These are phyloP conservation scores for Boletus rubescentipes DNA, from an alignment of 768 basidiomycete species.

Conservation along the genomic window DNA sequence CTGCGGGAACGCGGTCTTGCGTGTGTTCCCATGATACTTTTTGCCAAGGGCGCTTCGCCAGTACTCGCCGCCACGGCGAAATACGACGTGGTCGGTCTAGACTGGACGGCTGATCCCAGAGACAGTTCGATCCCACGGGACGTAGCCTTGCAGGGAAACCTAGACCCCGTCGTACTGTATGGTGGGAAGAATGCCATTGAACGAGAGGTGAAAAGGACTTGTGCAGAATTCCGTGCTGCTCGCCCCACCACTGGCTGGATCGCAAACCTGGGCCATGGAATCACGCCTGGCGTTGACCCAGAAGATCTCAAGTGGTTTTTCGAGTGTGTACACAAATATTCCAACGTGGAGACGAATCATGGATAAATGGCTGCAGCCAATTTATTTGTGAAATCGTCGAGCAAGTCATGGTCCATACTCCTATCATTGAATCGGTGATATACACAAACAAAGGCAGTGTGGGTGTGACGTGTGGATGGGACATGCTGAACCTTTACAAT, in stretches of 20 bases:
- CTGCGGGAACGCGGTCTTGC: conserved; percentile 56
- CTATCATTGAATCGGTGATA: conserved; percentile 13
- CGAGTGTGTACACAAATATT: conserved; percentile 85
- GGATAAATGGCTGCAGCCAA: not conserved
- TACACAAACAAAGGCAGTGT: conserved; percentile 22
- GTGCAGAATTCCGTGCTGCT: conserved; percentile 61
- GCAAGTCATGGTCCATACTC: conserved; percentile 6
- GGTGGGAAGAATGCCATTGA: conserved; percentile 88
- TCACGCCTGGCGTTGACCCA: conserved; percentile 93
- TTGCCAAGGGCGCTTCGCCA: conserved; percentile 91
- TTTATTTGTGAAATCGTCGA: not conserved
- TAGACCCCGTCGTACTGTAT: conserved; percentile 86
- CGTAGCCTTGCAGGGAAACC: conserved; percentile 85
- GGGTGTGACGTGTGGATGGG: conserved; percentile 13
- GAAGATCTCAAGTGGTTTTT: conserved; percentile 92
- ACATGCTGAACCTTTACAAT: conserved; percentile 32
- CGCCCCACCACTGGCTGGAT: conserved; percentile 79
- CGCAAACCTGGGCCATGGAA: conserved; percentile 95
- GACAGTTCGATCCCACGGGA: conserved; percentile 57
- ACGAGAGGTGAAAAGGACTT: conserved; percentile 78
- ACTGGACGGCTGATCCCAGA: conserved; percentile 84
- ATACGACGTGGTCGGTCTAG: conserved; percentile 88
- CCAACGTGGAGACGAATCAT: conserved; percentile 30
- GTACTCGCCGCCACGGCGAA: conserved; percentile 65
- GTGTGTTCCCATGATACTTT: conserved; percentile 80